Conservation (phyloP, 1,284 basidiomycete species). For the Fistulina hepatica region DNA sequence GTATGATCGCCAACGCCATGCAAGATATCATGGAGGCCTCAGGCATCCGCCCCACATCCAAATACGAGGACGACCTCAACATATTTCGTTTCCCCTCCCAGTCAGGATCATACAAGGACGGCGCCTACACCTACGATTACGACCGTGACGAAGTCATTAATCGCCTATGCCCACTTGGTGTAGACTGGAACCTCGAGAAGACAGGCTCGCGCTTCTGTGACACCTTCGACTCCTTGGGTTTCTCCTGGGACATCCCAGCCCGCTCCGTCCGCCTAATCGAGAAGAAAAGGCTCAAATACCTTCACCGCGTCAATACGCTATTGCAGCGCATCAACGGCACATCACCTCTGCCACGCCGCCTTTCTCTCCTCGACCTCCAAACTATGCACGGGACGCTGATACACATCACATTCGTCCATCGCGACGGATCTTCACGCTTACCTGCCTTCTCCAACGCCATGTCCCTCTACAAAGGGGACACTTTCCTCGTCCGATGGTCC, state of each 20-base stretch:
- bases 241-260: constrained; percentile 14
- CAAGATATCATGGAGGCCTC: constrained; percentile 9
- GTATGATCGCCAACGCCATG: constrained; percentile 16
- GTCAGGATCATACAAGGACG: not conserved
- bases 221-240: constrained; percentile 12
- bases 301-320: constrained; percentile 7
- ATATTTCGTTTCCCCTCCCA: constrained; percentile 1
- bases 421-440: constrained; percentile 6
- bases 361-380: constrained; percentile 2
- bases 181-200: constrained; percentile 12
- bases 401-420: constrained; percentile 13
- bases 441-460: constrained; percentile 14
- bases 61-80: constrained; percentile 23
- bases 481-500: constrained; percentile 1
- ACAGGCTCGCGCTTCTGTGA: constrained; percentile 8
- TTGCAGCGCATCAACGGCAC: constrained; percentile 1
- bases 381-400: constrained; percentile 14
- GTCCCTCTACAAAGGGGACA: constrained; percentile 1
- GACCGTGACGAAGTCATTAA: not conserved
- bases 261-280: constrained; percentile 13
- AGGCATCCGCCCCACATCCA: constrained; percentile 3
- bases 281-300: constrained; percentile 14
- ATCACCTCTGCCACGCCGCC: too few species aligned
- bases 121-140: constrained; percentile 7
- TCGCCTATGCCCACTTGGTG: not conserved